Base-by-base conservation (phyloP, 2,329 filamentous ascomycete genomes). In the Neobulgaria alba region DNA sequence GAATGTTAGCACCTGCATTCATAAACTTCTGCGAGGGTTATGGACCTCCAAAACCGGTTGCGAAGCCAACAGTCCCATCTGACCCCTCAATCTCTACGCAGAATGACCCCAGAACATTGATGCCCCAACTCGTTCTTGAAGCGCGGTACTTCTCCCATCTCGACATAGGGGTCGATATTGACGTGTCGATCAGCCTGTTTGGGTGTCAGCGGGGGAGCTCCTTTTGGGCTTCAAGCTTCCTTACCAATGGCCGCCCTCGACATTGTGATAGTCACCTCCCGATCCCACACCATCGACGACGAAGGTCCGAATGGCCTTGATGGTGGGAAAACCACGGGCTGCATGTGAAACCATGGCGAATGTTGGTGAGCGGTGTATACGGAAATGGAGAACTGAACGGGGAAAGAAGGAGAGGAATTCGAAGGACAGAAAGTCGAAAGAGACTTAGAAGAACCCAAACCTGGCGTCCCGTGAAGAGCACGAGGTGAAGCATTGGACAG, bases 51-150 rank as follows among this genome's bases (percentile, higher is more conserved):
- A 95, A 95, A 12, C 89, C 89, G 19, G 89, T 95, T 3, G 89
- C 89, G 61, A 95, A 92, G 29, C 89, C 89, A 53, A 90, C 84
- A n/a, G 85, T 92, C 50, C 89, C 89, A 68, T 95, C 87, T 5
- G 76, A 81, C 12, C 85, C 84, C 63, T 94, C 86, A 41, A 95
- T 79, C 64, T 95, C 88, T 5, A 95, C 75, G 54, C 88, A 83
- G 66, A 95, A 94, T 0, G 88, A 94, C 2, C 89, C 89, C 18
- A 95, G 68, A 5, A 95, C 88, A 56, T 95, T 95, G 71, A 95
- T 95, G 29, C 89, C 89, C 85, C 87, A 95, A 61, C 81, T 88
- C 10, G 88, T 95, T 54, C 89, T 75, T 29, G 88, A 95, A 46
- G 81, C 77, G 51, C 88, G 79, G 64, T 94, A 95, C 54, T 89